phyloP scores from a whole-genome alignment of 2,329 filamentous ascomycete species.

The Penicillium sumatraense region DNA sequence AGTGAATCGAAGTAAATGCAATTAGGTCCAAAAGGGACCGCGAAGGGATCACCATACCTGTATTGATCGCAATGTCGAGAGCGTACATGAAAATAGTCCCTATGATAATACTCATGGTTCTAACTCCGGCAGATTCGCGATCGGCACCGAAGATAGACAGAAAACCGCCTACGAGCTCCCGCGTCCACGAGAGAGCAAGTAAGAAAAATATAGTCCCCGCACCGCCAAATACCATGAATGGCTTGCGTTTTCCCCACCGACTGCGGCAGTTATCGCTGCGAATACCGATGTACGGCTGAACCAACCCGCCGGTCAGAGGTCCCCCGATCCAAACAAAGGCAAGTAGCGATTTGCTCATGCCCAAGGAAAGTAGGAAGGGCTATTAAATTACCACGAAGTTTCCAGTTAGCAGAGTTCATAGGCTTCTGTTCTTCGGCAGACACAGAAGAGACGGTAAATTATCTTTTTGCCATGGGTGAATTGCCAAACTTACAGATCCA shows the following conservation, averaged over 20 bases:
- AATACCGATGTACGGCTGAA: slow-evolving; percentile 83
- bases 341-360: slow-evolving; percentile 80
- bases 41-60: slow-evolving; percentile 56
- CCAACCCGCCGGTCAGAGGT: slow-evolving; percentile 75
- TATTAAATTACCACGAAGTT: slow-evolving; percentile 12
- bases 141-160: slow-evolving; percentile 73
- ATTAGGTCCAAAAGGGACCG: not conserved
- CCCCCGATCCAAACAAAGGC: slow-evolving; percentile 85
- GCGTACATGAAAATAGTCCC: slow-evolving; percentile 88
- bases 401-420: not conserved
- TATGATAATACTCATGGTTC: slow-evolving; percentile 70
- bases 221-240: slow-evolving; percentile 76
- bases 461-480: not conserved
- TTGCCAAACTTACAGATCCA: slow-evolving; percentile 67
- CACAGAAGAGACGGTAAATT: not conserved
- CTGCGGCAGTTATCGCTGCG: slow-evolving; percentile 77
- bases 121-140: slow-evolving; percentile 66
- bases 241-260: slow-evolving; percentile 77
- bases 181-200: slow-evolving; percentile 73
- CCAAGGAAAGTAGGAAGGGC: slow-evolving; percentile 78
- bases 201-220: slow-evolving; percentile 69
- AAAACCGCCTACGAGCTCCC: slow-evolving; percentile 71
- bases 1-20: slow-evolving; percentile 4
- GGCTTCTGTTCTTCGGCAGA: not conserved
- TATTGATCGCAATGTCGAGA: slow-evolving; percentile 94